Conservation (phyloP, 2,329 filamentous ascomycete genomes). For the Periglandula ipomoeae region DNA sequence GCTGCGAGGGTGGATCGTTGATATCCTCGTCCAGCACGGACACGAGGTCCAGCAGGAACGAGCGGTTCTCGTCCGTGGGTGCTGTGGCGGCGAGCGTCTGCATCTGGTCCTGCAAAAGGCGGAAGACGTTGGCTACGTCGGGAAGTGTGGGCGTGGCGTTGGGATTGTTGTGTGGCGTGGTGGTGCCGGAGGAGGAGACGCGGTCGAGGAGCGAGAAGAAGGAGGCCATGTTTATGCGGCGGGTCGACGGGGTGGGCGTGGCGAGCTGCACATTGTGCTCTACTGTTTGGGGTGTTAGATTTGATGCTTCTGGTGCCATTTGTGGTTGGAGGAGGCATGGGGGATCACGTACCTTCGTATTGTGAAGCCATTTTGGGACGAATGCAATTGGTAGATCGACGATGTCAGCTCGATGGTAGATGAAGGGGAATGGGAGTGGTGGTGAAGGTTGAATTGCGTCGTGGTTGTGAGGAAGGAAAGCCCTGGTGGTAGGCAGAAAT, state of each 20-base stretch:
- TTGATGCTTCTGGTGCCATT: neutral
- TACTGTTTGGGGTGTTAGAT: constrained; percentile 30
- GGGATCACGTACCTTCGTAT: constrained; percentile 37
- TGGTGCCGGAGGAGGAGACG: constrained; percentile 30
- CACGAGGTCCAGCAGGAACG: constrained; percentile 42
- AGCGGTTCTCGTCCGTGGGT: constrained; percentile 38
- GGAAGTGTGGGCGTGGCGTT: constrained; percentile 52
- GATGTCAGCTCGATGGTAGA: neutral
- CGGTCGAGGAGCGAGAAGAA: constrained; percentile 50
- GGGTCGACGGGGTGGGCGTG: constrained; percentile 30
- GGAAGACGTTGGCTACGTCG: constrained; percentile 48
- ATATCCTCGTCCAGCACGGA: constrained; percentile 39
- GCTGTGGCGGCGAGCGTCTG: constrained; percentile 39
- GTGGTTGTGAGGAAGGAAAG: no score
- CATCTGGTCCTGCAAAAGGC: constrained; percentile 50
- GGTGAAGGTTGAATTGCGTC: no score
- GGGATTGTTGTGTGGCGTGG: constrained; percentile 38
- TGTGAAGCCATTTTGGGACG: constrained; percentile 41
- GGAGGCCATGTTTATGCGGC: constrained; percentile 54
- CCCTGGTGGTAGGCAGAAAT: neutral
- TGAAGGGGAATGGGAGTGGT: no score
- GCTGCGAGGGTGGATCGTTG: constrained; percentile 38
- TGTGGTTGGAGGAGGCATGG: neutral
- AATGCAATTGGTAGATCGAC: neutral
- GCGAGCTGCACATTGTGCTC: constrained; percentile 52